Percentiles rank a stretch among this genome's conserved stretches.
Evolutionary conservation across 345 rosid genomes (phyloP).

Genomic region (Passiflora organensis): DNA sequence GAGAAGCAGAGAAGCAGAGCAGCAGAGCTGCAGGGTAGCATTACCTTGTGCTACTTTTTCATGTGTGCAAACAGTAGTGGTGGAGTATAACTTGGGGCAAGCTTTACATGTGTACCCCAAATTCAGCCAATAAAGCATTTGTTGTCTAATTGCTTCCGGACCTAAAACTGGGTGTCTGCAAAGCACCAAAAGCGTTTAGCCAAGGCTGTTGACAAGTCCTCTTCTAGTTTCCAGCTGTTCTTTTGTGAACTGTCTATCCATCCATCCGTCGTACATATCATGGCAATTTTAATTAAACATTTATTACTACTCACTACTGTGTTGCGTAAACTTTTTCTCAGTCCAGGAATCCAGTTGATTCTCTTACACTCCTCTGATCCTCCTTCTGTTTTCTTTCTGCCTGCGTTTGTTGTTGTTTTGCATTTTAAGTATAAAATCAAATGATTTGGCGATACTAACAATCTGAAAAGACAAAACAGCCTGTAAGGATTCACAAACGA

Average conservation of each 20-base stretch:
- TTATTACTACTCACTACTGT: background rate
- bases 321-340: background rate
- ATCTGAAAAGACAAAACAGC: constrained; percentile 17
- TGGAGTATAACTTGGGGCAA: background rate
- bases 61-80: no score
- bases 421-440: constrained; percentile 28
- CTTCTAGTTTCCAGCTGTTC: constrained; percentile 26
- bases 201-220: constrained; percentile 27
- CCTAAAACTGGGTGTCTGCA: constrained; percentile 20
- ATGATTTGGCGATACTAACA: constrained; percentile 12
- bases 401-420: constrained; percentile 8
- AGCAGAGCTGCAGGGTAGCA: no score
- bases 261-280: no score
- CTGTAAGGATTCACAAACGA: background rate
- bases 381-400: constrained; percentile 14
- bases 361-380: background rate
- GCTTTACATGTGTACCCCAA: constrained; percentile 16
- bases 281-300: no score
- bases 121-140: constrained; percentile 7
- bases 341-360: background rate
- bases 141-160: constrained; percentile 15
- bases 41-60: no score
- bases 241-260: constrained; percentile 11
- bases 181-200: constrained; percentile 16
- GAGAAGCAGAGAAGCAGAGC: no score